Evolutionary conservation across 2,329 filamentous ascomycete species (phyloP).

Genomic region (Metarhizium anisopliae): DNA sequence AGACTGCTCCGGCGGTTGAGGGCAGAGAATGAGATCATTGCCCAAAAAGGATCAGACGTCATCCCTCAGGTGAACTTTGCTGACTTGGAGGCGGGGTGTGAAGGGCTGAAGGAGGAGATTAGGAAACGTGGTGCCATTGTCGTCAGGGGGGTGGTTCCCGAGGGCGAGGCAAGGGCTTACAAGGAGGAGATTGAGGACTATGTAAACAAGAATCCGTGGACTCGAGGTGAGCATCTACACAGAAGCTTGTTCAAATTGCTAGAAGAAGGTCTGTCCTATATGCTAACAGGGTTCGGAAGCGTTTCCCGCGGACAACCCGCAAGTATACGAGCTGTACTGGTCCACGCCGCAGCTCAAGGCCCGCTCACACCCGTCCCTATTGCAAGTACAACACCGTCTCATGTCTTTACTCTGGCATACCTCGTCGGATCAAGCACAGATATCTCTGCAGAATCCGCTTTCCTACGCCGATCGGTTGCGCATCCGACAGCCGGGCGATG

Average conservation of each 20-base stretch:
- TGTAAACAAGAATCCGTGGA: slow-evolving; percentile 51
- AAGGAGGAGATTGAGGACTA: slow-evolving; percentile 60
- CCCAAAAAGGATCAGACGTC: slow-evolving; percentile 32
- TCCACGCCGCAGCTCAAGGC: slow-evolving; percentile 58
- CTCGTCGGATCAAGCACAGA: slow-evolving; percentile 33
- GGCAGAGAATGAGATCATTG: slow-evolving; percentile 39
- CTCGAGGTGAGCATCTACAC: slow-evolving; percentile 31
- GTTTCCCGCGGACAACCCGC: slow-evolving; percentile 57
- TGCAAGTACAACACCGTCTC: slow-evolving; percentile 52
- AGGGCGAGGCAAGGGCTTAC: slow-evolving; percentile 52
- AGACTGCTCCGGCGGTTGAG: slow-evolving; percentile 35
- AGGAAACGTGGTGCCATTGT: slow-evolving; percentile 54
- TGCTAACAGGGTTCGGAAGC: slow-evolving; percentile 26
- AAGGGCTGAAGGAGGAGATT: slow-evolving; percentile 37
- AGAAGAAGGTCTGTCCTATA: neutral
- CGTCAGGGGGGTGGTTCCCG: slow-evolving; percentile 55
- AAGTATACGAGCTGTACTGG: slow-evolving; percentile 73
- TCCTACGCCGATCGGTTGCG: slow-evolving; percentile 64
- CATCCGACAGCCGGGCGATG: slow-evolving; percentile 63
- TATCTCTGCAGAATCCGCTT: slow-evolving; percentile 47
- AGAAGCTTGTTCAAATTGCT: neutral
- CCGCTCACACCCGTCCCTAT: slow-evolving; percentile 55
- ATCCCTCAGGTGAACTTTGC: slow-evolving; percentile 44
- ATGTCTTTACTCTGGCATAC: slow-evolving; percentile 53
- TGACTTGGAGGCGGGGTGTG: slow-evolving; percentile 30